Evolutionary conservation across 345 rosid genomes (phyloP).

Genomic region (Barbarea vulgaris): DNA sequence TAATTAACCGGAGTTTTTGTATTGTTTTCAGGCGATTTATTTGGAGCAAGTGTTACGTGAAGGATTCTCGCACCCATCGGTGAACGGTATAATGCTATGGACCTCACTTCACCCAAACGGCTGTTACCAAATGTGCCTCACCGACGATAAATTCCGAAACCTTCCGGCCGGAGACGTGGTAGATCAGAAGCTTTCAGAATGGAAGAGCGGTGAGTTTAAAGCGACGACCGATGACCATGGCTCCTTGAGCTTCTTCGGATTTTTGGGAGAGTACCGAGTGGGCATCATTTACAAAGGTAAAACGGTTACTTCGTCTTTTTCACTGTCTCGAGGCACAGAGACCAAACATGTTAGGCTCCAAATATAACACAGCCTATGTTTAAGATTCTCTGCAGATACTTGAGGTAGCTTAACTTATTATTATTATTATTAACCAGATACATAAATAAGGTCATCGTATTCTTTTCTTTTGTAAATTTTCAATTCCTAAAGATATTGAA

Average conservation of each 20-base stretch:
- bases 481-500: neutral
- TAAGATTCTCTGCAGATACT: neutral
- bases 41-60: conserved; percentile 78
- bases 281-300: conserved; percentile 39
- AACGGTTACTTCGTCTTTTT: conserved; percentile 52
- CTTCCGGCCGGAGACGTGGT: conserved; percentile 78
- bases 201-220: conserved; percentile 51
- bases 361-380: conserved; percentile 4
- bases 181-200: conserved; percentile 60
- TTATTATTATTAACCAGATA: neutral
- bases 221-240: conserved; percentile 59
- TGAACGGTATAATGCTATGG: conserved; percentile 89
- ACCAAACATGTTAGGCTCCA: conserved; percentile 61
- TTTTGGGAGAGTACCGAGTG: conserved; percentile 66
- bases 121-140: conserved; percentile 90
- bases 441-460: neutral
- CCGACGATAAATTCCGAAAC: conserved; percentile 54
- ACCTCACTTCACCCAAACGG: conserved; percentile 74
- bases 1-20: neutral
- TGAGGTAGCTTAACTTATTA: neutral
- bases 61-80: conserved; percentile 83
- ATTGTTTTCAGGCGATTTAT: conserved; percentile 50
- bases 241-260: conserved; percentile 65
- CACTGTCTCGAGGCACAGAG: conserved; percentile 49
- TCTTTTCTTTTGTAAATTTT: neutral